A percentile compares a stretch with the other conserved stretches of the same genome.
Conservation (phyloP, 306 rosid genomes). For the Sicyos edulis region DNA sequence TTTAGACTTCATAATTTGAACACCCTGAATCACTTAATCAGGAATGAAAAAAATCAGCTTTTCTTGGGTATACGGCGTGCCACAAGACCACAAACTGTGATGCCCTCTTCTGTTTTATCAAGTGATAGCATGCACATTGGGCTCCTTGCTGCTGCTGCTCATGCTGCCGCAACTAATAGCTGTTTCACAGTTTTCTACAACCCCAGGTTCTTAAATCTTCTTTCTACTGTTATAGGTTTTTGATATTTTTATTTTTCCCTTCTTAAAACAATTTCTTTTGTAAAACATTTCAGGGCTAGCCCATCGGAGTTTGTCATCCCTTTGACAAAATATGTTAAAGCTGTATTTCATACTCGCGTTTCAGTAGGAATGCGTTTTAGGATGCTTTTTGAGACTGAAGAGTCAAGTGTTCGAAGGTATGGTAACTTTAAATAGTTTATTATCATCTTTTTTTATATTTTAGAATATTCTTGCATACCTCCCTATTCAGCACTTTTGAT, state of each 20-base stretch:
- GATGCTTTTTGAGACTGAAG: conserved; percentile 90
- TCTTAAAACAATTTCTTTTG: conserved; percentile 22
- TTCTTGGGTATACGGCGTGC: conserved; percentile 83
- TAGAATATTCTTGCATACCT: not conserved
- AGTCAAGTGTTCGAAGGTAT: conserved; percentile 85
- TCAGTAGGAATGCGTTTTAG: conserved; percentile 93
- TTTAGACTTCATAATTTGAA: conserved; percentile 16
- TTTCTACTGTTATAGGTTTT: conserved; percentile 10
- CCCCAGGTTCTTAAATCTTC: conserved; percentile 55
- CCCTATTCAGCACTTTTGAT: conserved; percentile 1
- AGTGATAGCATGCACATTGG: conserved; percentile 94
- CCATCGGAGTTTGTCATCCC: conserved; percentile 83
- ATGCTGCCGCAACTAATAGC: conserved; percentile 84
- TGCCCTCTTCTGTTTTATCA: conserved; percentile 80
- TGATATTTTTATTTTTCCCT: conserved; percentile 17
- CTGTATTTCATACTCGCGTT: conserved; percentile 77
- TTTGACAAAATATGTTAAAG: conserved; percentile 74
- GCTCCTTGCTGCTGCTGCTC: conserved; percentile 93
- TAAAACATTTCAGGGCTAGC: conserved; percentile 63
- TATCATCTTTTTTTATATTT: not conserved
- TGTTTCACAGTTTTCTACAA: conserved; percentile 82
- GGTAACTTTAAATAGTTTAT: not conserved
- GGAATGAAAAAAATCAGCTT: conserved; percentile 90
- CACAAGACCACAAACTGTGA: conserved; percentile 65
- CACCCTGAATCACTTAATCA: conserved; percentile 21